These are phyloP conservation scores for Selaginella tamariscina DNA, from an alignment of 75 land plant species.

Conservation along the genomic window DNA sequence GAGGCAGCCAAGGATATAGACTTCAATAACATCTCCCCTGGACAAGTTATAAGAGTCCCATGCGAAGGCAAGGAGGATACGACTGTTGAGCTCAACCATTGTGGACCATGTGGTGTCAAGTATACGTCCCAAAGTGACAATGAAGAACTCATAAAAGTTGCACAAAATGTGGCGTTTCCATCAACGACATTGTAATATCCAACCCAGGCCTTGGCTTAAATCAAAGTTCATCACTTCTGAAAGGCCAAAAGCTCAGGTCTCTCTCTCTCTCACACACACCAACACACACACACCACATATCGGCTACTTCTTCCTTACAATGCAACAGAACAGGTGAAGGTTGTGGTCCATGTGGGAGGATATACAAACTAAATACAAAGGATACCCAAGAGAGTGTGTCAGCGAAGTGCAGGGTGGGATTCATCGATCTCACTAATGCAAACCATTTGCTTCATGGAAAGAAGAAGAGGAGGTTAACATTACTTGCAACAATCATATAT, in stretches of 20 bases:
- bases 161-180: neutral
- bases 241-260: conserved; percentile 1
- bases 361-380: neutral
- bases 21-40: neutral
- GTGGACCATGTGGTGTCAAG: neutral
- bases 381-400: neutral
- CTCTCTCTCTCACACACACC: too few species aligned
- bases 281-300: too few species aligned
- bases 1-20: neutral
- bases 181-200: neutral
- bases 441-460: too few species aligned
- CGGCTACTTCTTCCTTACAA: neutral
- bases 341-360: neutral
- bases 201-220: neutral
- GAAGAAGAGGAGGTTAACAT: too few species aligned
- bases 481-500: neutral
- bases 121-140: neutral
- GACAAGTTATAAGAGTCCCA: neutral
- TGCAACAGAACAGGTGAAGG: neutral
- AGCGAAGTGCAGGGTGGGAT: neutral
- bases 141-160: neutral
- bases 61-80: neutral
- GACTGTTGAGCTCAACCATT: neutral
- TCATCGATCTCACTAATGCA: conserved; percentile 3
- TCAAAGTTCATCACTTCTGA: neutral